Evolutionary conservation across 371 early-diverging fungal genomes (phyloP).

Genomic region (Parasitella parasitica): DNA sequence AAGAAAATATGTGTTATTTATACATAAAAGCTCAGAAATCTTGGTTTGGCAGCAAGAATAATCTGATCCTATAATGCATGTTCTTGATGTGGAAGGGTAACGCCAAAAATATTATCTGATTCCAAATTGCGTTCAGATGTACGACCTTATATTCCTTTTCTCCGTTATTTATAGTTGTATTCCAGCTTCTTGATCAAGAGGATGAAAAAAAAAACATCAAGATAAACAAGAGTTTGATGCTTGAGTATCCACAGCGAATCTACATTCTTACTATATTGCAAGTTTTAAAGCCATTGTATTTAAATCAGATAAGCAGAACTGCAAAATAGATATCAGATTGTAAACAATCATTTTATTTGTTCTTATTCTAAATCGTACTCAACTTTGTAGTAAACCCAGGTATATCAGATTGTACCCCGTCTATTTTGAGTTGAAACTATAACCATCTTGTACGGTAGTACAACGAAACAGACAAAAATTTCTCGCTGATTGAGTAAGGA

Average conservation of each 20-base stretch:
- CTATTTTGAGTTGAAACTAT: not conserved
- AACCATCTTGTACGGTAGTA: not conserved
- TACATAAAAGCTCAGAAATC: not conserved
- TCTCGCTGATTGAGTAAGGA: not conserved
- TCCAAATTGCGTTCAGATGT: not conserved
- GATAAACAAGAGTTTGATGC: not conserved
- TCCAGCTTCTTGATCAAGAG: not conserved
- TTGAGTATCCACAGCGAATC: no score
- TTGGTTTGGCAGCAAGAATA: not conserved
- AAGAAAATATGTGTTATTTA: not conserved
- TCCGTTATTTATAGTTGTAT: not conserved
- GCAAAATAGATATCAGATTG: not conserved
- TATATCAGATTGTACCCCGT: not conserved
- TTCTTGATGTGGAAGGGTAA: not conserved
- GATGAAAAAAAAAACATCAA: not conserved
- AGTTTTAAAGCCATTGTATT: not conserved
- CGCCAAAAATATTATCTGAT: slow-evolving; percentile 2
- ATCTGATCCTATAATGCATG: slow-evolving; percentile 9
- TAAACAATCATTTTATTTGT: not conserved
- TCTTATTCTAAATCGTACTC: not conserved
- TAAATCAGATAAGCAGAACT: not conserved
- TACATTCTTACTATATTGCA: not conserved
- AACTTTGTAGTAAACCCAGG: not conserved
- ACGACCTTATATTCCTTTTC: not conserved
- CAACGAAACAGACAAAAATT: not conserved